phyloP scores from a whole-genome alignment of 108 stramenopile genomes.

The Cyclotella sp. region DNA sequence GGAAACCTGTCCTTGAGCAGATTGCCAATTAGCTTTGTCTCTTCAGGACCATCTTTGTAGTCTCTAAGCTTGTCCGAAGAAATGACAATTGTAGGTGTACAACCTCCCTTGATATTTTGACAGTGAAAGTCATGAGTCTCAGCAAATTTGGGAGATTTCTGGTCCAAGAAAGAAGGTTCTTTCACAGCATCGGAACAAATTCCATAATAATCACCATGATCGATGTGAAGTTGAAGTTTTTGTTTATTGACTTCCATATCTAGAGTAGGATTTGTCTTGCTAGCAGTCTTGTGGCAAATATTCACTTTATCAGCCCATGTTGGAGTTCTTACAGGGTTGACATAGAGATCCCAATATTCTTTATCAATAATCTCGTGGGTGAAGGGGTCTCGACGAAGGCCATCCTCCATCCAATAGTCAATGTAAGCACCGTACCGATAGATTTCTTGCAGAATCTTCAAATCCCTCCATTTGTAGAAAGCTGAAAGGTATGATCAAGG shows the following conservation, averaged over 20 bases:
- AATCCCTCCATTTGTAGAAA: slow-evolving; percentile 3
- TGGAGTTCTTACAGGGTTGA: no score
- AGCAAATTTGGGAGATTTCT: not conserved
- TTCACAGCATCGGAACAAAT: not conserved
- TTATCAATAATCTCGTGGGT: not conserved
- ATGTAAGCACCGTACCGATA: not conserved
- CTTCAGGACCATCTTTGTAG: not conserved
- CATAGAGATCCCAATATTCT: no score
- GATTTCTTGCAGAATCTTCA: not conserved
- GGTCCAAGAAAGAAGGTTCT: not conserved
- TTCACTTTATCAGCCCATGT: not conserved
- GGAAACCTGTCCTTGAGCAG: not conserved
- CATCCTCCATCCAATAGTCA: slow-evolving; percentile 10
- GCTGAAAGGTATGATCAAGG: not conserved
- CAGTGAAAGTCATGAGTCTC: not conserved
- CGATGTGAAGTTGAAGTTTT: not conserved
- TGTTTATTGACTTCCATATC: not conserved
- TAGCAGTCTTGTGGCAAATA: not conserved
- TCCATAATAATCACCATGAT: not conserved
- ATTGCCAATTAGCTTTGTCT: not conserved
- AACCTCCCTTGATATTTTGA: not conserved
- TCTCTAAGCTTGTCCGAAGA: not conserved
- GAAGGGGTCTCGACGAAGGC: not conserved
- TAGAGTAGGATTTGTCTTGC: not conserved
- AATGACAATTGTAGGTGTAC: not conserved